These are phyloP conservation scores for Yamadazyma sp. DNA, from an alignment of 805 yeast genomes.

Conservation along the genomic window DNA sequence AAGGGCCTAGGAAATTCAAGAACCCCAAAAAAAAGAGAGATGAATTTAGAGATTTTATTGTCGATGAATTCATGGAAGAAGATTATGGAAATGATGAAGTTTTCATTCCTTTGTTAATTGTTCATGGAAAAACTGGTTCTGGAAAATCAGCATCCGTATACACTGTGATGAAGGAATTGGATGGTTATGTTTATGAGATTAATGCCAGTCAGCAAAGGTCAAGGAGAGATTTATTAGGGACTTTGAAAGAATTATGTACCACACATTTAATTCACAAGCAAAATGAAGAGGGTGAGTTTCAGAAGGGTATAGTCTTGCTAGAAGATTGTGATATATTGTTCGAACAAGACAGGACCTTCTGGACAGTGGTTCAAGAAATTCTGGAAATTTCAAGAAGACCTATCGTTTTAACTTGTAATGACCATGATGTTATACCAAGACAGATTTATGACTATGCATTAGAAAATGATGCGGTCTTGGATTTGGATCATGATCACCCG, in stretches of 20 bases:
- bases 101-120: constrained; percentile 60
- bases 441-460: constrained; percentile 44
- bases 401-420: constrained; percentile 62
- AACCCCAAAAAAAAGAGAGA: constrained; percentile 22
- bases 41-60: constrained; percentile 34
- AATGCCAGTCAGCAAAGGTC: constrained; percentile 74
- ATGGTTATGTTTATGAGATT: constrained; percentile 77
- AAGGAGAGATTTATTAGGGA: constrained; percentile 62
- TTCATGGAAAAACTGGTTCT: constrained; percentile 68
- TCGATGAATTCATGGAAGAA: constrained; percentile 14
- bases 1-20: constrained; percentile 29
- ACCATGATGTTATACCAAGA: constrained; percentile 45
- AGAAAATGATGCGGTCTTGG: constrained; percentile 35
- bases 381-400: constrained; percentile 66
- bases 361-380: constrained; percentile 67
- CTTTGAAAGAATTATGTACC: constrained; percentile 75
- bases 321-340: constrained; percentile 86
- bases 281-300: constrained; percentile 28
- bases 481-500: constrained; percentile 7
- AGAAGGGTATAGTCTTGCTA: constrained; percentile 67
- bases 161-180: constrained; percentile 57
- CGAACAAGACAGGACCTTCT: constrained; percentile 75
- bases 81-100: constrained; percentile 33
- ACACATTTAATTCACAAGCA: constrained; percentile 66
- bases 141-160: constrained; percentile 79